Conservation (phyloP, 2,329 filamentous ascomycete species). For the Niveomyces coronatus region DNA sequence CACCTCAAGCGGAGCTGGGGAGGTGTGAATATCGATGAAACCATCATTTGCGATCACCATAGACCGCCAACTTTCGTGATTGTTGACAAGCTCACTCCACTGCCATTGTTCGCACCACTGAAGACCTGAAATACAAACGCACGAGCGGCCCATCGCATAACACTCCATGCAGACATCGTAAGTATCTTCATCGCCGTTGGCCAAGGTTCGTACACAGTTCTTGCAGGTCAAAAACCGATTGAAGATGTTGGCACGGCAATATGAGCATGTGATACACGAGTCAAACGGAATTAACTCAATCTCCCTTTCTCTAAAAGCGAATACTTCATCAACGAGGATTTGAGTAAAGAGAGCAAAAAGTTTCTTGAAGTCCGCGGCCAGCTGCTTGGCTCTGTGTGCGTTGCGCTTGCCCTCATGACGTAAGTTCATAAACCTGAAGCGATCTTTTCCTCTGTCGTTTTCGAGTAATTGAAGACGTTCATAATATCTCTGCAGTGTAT, state of each 20-base stretch:
- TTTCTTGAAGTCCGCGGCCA: slow-evolving; percentile 73
- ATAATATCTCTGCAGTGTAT: slow-evolving; percentile 70
- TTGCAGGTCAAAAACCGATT: slow-evolving; percentile 93
- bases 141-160: slow-evolving; percentile 94
- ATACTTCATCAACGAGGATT: slow-evolving; percentile 78
- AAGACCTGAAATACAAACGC: slow-evolving; percentile 73
- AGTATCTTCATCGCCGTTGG: slow-evolving; percentile 63
- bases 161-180: slow-evolving; percentile 99
- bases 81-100: slow-evolving; percentile 66
- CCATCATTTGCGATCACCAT: slow-evolving; percentile 67
- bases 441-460: slow-evolving; percentile 33
- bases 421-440: slow-evolving; percentile 37
- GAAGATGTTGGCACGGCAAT: slow-evolving; percentile 93
- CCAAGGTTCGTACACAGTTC: slow-evolving; percentile 59
- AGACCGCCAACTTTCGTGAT: slow-evolving; percentile 74
- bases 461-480: slow-evolving; percentile 47
- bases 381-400: slow-evolving; percentile 46
- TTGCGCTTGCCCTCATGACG: slow-evolving; percentile 33
- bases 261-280: slow-evolving; percentile 88
- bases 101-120: slow-evolving; percentile 90
- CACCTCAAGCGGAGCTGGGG: slow-evolving; percentile 59
- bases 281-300: slow-evolving; percentile 74
- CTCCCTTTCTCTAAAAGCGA: slow-evolving; percentile 59
- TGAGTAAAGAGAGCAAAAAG: slow-evolving; percentile 70
- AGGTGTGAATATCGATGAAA: slow-evolving; percentile 52